Evolutionary conservation across 2,329 filamentous ascomycete genomes (phyloP).

Genomic region (Eutypella sp.): DNA sequence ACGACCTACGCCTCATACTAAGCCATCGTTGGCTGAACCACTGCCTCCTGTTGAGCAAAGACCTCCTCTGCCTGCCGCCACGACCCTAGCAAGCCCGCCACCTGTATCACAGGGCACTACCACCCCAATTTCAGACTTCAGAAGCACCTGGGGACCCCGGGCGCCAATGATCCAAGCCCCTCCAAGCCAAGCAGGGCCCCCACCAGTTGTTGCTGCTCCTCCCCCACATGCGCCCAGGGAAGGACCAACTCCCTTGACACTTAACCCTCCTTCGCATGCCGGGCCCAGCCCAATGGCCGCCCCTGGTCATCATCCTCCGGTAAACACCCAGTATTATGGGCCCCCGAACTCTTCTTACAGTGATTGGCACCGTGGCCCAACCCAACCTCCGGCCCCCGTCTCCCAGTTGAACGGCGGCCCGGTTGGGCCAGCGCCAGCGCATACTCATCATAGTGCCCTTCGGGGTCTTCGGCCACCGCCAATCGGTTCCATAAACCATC

Average conservation of each 20-base stretch:
- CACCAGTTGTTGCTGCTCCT: slow-evolving; percentile 15
- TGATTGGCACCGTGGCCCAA: slow-evolving; percentile 48
- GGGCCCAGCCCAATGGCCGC: slow-evolving; percentile 29
- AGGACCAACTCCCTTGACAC: slow-evolving; percentile 18
- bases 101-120: slow-evolving; percentile 16
- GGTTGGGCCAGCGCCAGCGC: slow-evolving; percentile 18
- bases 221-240: slow-evolving; percentile 20
- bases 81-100: slow-evolving; percentile 18
- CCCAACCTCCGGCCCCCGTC: slow-evolving; percentile 43
- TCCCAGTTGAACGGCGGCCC: slow-evolving; percentile 47
- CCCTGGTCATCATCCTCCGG: slow-evolving; percentile 29
- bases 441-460: slow-evolving; percentile 29
- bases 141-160: slow-evolving; percentile 18
- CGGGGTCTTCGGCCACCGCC: slow-evolving; percentile 47
- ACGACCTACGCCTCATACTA: slow-evolving; percentile 33
- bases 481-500: slow-evolving; percentile 36
- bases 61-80: slow-evolving; percentile 21
- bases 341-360: slow-evolving; percentile 33
- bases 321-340: slow-evolving; percentile 35
- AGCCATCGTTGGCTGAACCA: slow-evolving; percentile 21
- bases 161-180: slow-evolving; percentile 15
- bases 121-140: slow-evolving; percentile 16
- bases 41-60: slow-evolving; percentile 22
- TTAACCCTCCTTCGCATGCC: slow-evolving; percentile 17
- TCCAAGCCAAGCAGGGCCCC: slow-evolving; percentile 10